These are phyloP conservation scores for Lachnellula cervina DNA, from an alignment of 2,329 filamentous ascomycete genomes.

Conservation along the genomic window DNA sequence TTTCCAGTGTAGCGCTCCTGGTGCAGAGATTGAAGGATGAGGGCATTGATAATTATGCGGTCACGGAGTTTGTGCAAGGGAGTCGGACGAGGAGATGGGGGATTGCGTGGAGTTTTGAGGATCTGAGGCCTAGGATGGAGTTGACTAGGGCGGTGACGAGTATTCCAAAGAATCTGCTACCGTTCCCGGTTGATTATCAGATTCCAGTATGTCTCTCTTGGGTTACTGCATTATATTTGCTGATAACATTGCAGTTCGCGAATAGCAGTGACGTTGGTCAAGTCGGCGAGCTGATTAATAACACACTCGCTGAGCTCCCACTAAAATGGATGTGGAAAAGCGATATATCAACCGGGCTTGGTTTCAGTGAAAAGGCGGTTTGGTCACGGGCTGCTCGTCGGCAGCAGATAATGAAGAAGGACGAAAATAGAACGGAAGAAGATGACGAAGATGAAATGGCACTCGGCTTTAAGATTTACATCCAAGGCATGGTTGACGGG, in stretches of 20 bases:
- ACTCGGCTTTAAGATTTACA: constrained; percentile 55
- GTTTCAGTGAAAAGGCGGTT: constrained; percentile 30
- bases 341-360: constrained; percentile 20
- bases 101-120: constrained; percentile 78
- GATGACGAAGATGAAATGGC: constrained; percentile 36
- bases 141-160: constrained; percentile 34
- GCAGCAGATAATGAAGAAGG: constrained; percentile 32
- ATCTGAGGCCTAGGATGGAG: constrained; percentile 54
- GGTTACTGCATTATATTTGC: not conserved
- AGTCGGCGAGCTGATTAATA: constrained; percentile 26
- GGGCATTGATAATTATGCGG: constrained; percentile 70
- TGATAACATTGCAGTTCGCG: constrained; percentile 4
- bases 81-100: constrained; percentile 80
- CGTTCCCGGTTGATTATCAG: constrained; percentile 45
- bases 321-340: constrained; percentile 30
- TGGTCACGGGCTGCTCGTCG: constrained; percentile 33
- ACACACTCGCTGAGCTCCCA: constrained; percentile 19
- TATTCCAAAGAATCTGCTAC: constrained; percentile 46
- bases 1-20: constrained; percentile 59
- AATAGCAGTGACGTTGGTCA: not conserved
- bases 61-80: constrained; percentile 75
- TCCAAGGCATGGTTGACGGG: constrained; percentile 36
- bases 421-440: constrained; percentile 25
- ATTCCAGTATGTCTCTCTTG: constrained; percentile 28
- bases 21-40: constrained; percentile 55